Conservation (phyloP, 768 basidiomycete species). For the Strobilomyces echinocephalus region DNA sequence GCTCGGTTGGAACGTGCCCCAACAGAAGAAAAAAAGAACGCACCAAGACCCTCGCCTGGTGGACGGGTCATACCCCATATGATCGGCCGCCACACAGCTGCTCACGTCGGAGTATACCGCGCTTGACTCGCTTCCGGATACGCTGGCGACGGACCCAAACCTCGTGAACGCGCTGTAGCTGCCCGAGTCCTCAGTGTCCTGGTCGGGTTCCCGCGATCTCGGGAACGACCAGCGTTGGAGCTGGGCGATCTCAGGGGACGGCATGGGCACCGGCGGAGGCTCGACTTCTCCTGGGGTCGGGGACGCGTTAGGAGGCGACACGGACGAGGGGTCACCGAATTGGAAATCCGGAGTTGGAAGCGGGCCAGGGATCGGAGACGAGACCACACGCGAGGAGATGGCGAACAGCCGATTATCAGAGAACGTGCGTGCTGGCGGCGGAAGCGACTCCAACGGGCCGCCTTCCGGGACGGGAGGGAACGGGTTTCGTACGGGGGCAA, state of each 20-base stretch:
- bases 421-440: conserved; percentile 19
- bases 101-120: conserved; percentile 45
- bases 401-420: conserved; percentile 49
- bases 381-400: conserved; percentile 44
- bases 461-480: conserved; percentile 31
- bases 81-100: conserved; percentile 32
- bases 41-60: conserved; percentile 32
- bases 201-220: conserved; percentile 37
- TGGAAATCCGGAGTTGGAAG: conserved; percentile 59
- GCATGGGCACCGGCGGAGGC: conserved; percentile 17
- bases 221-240: conserved; percentile 42
- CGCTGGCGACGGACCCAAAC: conserved; percentile 58
- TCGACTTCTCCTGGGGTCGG: conserved; percentile 45
- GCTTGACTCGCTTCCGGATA: conserved; percentile 58
- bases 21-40: background rate
- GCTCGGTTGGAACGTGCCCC: conserved; percentile 16
- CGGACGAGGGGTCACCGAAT: conserved; percentile 55
- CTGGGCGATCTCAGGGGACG: conserved; percentile 43
- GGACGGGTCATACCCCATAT: conserved; percentile 30
- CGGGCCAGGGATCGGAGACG: conserved; percentile 48
- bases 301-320: conserved; percentile 42
- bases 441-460: conserved; percentile 9
- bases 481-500: conserved; percentile 35
- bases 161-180: conserved; percentile 46
- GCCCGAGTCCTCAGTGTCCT: conserved; percentile 49